These are phyloP conservation scores for Golubevia sp. DNA, from an alignment of 1,284 basidiomycete genomes.

Conservation along the genomic window DNA sequence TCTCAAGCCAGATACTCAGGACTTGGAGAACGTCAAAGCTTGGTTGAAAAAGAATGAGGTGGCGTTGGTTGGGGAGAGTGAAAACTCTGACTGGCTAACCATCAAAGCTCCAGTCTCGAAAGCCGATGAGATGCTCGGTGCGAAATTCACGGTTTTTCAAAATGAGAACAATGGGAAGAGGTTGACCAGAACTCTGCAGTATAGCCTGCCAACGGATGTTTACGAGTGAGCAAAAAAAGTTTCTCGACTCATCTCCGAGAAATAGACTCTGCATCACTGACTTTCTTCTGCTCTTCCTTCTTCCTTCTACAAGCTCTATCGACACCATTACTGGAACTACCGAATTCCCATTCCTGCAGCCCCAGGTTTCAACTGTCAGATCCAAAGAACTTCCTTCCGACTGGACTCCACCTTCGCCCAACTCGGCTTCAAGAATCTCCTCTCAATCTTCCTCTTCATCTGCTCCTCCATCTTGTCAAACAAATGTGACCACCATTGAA, in stretches of 20 bases:
- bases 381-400: background rate
- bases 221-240: constrained; percentile 36
- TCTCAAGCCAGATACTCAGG: background rate
- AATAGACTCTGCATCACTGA: constrained; percentile 17
- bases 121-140: constrained; percentile 35
- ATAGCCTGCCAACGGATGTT: constrained; percentile 35
- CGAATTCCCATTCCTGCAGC: background rate
- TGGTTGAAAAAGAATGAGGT: background rate
- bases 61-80: background rate
- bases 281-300: background rate
- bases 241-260: constrained; percentile 37
- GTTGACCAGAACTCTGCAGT: constrained; percentile 31
- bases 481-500: constrained; percentile 14
- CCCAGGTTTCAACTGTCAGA: background rate
- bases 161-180: constrained; percentile 28
- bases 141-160: constrained; percentile 40
- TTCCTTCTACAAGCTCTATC: too few relatives aligned
- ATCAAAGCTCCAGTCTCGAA: constrained; percentile 29
- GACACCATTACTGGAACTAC: background rate
- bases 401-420: background rate
- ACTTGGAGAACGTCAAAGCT: background rate
- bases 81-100: constrained; percentile 26
- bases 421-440: too few relatives aligned
- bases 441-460: background rate
- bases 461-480: constrained; percentile 28